Evolutionary conservation across 805 yeast species (phyloP).

Genomic region (Teunomyces kruisii): DNA sequence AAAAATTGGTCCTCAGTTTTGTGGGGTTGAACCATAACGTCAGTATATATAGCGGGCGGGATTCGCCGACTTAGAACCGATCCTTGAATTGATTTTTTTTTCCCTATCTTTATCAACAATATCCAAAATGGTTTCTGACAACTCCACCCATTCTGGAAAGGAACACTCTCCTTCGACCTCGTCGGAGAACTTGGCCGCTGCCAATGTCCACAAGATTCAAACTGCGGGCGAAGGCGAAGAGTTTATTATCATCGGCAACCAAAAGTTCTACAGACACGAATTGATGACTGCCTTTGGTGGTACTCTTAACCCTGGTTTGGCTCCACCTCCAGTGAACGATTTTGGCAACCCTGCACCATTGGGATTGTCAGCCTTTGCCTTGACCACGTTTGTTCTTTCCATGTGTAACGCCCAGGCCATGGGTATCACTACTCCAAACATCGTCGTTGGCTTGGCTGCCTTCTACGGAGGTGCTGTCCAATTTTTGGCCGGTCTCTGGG

Average conservation of each 20-base stretch:
- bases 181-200: not conserved
- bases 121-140: slow-evolving; percentile 1
- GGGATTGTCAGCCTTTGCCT: slow-evolving; percentile 73
- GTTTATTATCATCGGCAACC: slow-evolving; percentile 29
- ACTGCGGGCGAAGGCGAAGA: slow-evolving; percentile 32
- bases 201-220: not conserved
- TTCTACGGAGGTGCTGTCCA: slow-evolving; percentile 77
- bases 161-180: slow-evolving; percentile 1
- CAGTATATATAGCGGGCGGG: not conserved
- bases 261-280: slow-evolving; percentile 32
- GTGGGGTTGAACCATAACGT: not conserved
- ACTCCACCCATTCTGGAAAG: not conserved
- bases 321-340: slow-evolving; percentile 25
- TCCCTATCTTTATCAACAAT: not conserved
- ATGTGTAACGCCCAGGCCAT: slow-evolving; percentile 63
- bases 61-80: not conserved
- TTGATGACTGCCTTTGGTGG: slow-evolving; percentile 31
- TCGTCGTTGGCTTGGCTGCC: slow-evolving; percentile 62
- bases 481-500: slow-evolving; percentile 71
- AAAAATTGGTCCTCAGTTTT: not conserved
- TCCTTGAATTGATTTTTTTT: not conserved
- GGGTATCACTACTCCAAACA: slow-evolving; percentile 57
- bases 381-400: slow-evolving; percentile 64
- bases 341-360: slow-evolving; percentile 68
- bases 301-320: slow-evolving; percentile 22